Evolutionary conservation across 2,329 filamentous ascomycete species (phyloP).

Genomic region (Trichoderma sp.): DNA sequence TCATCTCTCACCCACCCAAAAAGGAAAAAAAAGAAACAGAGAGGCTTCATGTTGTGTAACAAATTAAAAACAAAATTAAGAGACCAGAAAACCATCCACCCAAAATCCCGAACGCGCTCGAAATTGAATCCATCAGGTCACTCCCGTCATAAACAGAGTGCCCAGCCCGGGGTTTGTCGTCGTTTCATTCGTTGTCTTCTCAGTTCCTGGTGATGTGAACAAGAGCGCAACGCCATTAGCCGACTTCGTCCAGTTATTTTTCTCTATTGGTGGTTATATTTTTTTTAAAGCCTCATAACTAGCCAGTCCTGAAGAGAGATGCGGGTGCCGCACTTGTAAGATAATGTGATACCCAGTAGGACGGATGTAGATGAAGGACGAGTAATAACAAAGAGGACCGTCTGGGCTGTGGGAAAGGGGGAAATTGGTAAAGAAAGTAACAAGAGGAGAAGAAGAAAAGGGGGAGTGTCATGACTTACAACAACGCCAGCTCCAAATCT

Average conservation of each 20-base stretch:
- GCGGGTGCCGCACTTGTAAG: conserved; percentile 15
- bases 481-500: conserved; percentile 72
- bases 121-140: neutral
- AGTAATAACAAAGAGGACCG: neutral
- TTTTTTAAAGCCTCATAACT: conserved; percentile 1
- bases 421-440: neutral
- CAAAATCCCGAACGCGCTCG: neutral
- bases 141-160: neutral
- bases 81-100: neutral
- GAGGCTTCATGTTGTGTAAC: neutral
- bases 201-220: conserved; percentile 15
- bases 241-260: neutral
- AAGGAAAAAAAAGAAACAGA: neutral
- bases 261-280: neutral
- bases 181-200: neutral
- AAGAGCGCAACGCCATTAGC: conserved; percentile 13
- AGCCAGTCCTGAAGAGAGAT: conserved; percentile 19
- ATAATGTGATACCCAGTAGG: conserved; percentile 8
- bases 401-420: neutral
- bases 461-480: conserved; percentile 41
- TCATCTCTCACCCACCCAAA: neutral
- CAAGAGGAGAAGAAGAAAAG: neutral
- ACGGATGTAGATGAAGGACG: neutral
- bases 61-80: neutral
- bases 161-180: neutral